Evolutionary conservation across 352 stramenopile genomes (phyloP), one percentile per base, ranked within the genome.

Genomic region (Plasmopara halstedii): DNA sequence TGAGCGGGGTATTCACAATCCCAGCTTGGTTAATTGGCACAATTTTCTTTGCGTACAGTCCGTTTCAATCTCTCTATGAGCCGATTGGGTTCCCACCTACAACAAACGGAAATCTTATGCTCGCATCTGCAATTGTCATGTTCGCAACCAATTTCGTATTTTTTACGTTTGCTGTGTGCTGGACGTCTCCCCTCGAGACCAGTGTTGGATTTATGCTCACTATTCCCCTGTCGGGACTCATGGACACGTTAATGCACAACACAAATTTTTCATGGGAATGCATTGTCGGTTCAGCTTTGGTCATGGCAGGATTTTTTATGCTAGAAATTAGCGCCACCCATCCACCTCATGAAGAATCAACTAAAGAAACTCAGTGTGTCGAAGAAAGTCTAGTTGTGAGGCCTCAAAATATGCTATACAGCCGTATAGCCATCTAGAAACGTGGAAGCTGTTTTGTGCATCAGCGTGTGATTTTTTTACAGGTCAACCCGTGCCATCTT

Each of bases 181-280:
- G 67, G 71, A 78, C 71, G 20, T 78, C 71, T 19, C 71, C 68
- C 6, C 39, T 83, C 7, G 71, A 83, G 46, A 81, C 68, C 9
- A 83, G 69, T 48, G 69, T 81, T 23, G 67, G 69, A 0, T 78
- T 64, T 37, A 79, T 84, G 72, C 55, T 79, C 19, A 79, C 59
- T 26, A 78, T 84, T 32, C 72, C 72, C 11, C 36, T 81, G 13
- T 73, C 72, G 10, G 72, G 53, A 6, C 6, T 77, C 6, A 50
- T 76, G 25, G 69, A 84, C 46, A 64, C 58, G 7, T 21, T 73
- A 18, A 34, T 79, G 32, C 68, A 81, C 47, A 39, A 57, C 42
- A 70, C 70, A 13, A 35, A 36, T 2, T 81, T 84, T 38, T 66
- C 69, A 3, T 62, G 46, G 50, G 54, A 70, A 42, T 77, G 69